Evolutionary conservation across 805 yeast genomes (phyloP), one percentile per base, ranked within the genome.

Genomic region (Jamesozyma hellenica): DNA sequence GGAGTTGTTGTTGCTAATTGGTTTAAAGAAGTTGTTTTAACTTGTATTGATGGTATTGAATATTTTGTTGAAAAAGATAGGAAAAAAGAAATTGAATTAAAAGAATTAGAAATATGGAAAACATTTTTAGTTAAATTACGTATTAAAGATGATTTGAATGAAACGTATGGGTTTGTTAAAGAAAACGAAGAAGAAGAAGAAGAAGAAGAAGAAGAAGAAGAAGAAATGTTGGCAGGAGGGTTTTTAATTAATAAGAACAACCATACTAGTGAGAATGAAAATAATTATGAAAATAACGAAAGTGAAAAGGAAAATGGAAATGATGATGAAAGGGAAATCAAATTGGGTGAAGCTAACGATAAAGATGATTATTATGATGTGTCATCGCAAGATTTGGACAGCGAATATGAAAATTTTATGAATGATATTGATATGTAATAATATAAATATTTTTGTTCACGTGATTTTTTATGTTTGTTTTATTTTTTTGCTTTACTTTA

Each of bases 1-100:
- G 97, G 97, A 2, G 72, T 86, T 19, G 80, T 92, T 1, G 79
- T 87, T 5, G 79, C 82, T 4, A 52, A 53, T 18, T 79, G 78
- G 50, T 75, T 43, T 39, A 60, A 55, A 35, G 63, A 64, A 1
- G 65, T 67, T 0, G 45, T 64, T 17, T 35, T 46, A 10, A 43
- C 44, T 13, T 55, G 63, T 10, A 54, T 59, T 18, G 58, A 55
- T 23, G 55, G 56, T 17, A 46, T 57, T 7, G 57, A 53, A 31
- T 48, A 55, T 30, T 35, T 44, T 1, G 15, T 38, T n/a, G 60
- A 53, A 33, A 56, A 71, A 27, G 70, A 68, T 10, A 66, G 66
- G 38, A 53, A 65, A 39, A 59, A 61, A 29, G 58, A 65, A 16
- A 61, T 63, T 13, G 79, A 76, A 43, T 49, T 72, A 34, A 64